Evolutionary conservation across 768 basidiomycete genomes (phyloP).

Genomic region (Leccinum subgranulosum): DNA sequence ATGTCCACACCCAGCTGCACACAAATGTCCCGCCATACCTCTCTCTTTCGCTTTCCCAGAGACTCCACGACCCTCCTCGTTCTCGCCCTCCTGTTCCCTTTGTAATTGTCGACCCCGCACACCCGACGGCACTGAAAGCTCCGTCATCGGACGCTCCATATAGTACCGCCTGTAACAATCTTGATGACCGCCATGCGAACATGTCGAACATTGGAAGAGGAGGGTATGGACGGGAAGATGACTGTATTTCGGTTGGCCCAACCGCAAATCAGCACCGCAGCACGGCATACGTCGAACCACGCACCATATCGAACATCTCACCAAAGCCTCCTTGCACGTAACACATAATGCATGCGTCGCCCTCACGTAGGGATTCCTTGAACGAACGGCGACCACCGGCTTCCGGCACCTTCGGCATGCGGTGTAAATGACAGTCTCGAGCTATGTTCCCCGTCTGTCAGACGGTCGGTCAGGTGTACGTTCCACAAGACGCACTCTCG

Average conservation of each 20-base stretch:
- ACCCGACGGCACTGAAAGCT: conserved; percentile 27
- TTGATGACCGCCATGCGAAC: conserved; percentile 80
- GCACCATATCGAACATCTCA: conserved; percentile 71
- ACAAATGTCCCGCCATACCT: conserved; percentile 49
- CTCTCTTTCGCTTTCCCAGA: conserved; percentile 6
- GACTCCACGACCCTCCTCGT: conserved; percentile 8
- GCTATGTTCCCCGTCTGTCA: conserved; percentile 40
- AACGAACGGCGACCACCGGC: conserved; percentile 43
- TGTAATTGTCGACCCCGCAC: conserved; percentile 23
- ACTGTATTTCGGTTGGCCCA: conserved; percentile 33
- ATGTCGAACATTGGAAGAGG: conserved; percentile 72
- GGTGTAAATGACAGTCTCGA: conserved; percentile 70
- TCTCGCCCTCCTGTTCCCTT: conserved; percentile 17
- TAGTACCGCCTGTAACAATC: conserved; percentile 73
- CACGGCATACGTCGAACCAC: conserved; percentile 16
- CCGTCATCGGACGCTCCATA: conserved; percentile 52
- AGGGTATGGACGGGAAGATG: conserved; percentile 72
- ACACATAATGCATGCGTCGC: conserved; percentile 56
- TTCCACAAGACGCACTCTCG: conserved; percentile 41
- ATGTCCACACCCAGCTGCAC: conserved; percentile 82
- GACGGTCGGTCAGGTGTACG: not conserved
- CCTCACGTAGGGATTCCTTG: conserved; percentile 28
- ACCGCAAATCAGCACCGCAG: not conserved
- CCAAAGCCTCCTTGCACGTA: conserved; percentile 48
- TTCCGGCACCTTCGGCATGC: conserved; percentile 70